Evolutionary conservation across 2,329 filamentous ascomycete genomes (phyloP), one percentile per base, ranked within the genome.

Genomic region (Colletotrichum plurivorum): DNA sequence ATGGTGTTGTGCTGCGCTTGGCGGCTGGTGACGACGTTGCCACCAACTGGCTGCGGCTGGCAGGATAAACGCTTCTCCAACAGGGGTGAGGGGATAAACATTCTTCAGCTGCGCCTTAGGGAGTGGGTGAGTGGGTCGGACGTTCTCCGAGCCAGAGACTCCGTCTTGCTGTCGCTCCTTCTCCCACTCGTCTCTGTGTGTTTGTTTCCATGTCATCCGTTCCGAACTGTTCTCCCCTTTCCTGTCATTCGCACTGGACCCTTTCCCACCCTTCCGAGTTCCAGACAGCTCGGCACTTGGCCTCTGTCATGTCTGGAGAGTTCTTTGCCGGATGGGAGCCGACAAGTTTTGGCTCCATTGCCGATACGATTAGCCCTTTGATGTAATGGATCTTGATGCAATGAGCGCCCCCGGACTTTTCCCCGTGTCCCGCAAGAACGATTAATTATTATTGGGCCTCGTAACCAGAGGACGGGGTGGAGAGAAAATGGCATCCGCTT

Each of bases 341-440:
- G 15, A n/a, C 55, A 1, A 36, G 4, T 36, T 36, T 12, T 36
- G 31, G 31, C 6, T 36, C 31, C 8, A 43, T 22, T 55, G 46
- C 62, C 55, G n/a, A 65, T 68, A 51, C 45, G 62, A 51, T 55
- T 56, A 69, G 55, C 51, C 65, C 54, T 59, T 6, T 49, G 18
- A 9, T 18, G 9, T 5, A 49, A 43, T 61, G 49, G 54, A 57
- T 22, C 20, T 20, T n/a, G 22, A 27, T 18, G 48, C 66, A 27
- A 49, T 49, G 27, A 59, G 49, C 48, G 31, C 48, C 66, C 65
- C 55, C 67, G 61, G 66, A 66, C 56, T 64, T 66, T 66, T 56
- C 56, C 55, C 67, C 66, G 55, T 69, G 31, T 69, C 62, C 66
- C 67, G 62, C 46, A 66, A 69, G 55, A 67, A 61, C 63, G 60